Evolutionary conservation across 352 stramenopile genomes (phyloP), one percentile per base, ranked within the genome.

Genomic region (Elongisporangium prolatum): DNA sequence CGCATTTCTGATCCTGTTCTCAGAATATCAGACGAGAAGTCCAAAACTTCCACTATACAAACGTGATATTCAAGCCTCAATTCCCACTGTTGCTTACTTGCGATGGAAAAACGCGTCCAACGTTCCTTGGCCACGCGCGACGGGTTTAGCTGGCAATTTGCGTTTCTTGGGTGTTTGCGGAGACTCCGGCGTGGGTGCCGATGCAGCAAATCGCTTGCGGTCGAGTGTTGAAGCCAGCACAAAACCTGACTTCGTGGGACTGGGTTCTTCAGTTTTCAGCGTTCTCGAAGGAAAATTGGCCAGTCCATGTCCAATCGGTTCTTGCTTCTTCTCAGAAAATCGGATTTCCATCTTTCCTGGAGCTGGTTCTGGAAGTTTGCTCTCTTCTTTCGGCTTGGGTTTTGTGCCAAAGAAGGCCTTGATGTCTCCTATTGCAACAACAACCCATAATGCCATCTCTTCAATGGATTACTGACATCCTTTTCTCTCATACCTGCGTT

Each of bases 341-440:
- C 59, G 55, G n/a, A n/a, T n/a, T 28, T 61, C 64, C 37, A 65
- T 64, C 7, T 57, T 50, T 38, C 21, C 2, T n/a, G 16, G 22
- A 24, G 8, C 20, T 58, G 65, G 38, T 54, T 69, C 34, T 38
- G 17, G 40, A 69, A 67, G n/a, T n/a, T n/a, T n/a, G n/a, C n/a
- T n/a, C 28, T 72, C 59, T 50, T 56, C 58, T 25, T 63, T 22
- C 48, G 72, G 61, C 18, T 57, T 67, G 2, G 59, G 16, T 16
- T 51, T 61, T 2, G 49, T 53, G 9, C 17, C 11, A 40, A 89
- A 89, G 50, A 93, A 93, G 13, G 73, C 74, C 13, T 73, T 88
- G 54, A 93, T 91, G 50, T 90, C 66, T 18, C 68, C 84, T 93
- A 48, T 1, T 47, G 18, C 8, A 59, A 21, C 4, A 47, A 54